A percentile compares a stretch with the other conserved stretches of the same genome.
phyloP scores from a whole-genome alignment of 805 yeast genomes.

The Wickerhamomyces pijperi region DNA sequence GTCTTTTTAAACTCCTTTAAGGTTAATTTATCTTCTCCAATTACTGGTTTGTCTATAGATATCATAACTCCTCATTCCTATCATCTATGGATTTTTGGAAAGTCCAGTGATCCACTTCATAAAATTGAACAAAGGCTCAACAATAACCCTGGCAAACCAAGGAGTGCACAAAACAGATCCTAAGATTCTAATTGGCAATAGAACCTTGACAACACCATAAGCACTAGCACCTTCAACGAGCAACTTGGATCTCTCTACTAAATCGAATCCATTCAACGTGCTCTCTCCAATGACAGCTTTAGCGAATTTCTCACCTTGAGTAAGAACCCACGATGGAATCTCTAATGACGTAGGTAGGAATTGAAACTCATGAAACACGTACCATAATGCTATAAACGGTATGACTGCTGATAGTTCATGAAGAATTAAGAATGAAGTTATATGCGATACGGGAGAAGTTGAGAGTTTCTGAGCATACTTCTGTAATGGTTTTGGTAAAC shows the following conservation, averaged over 20 bases:
- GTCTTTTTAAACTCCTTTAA: too few species aligned
- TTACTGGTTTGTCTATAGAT: too few species aligned
- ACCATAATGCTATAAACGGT: slow-evolving; percentile 64
- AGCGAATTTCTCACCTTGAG: slow-evolving; percentile 46
- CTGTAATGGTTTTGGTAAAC: slow-evolving; percentile 38
- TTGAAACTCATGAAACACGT: slow-evolving; percentile 44
- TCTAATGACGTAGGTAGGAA: slow-evolving; percentile 43
- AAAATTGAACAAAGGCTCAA: slow-evolving; percentile 29
- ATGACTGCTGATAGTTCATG: slow-evolving; percentile 70
- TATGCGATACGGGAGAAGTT: slow-evolving; percentile 47
- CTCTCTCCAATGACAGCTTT: slow-evolving; percentile 33
- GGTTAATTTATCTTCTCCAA: too few species aligned
- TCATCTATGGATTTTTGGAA: not conserved
- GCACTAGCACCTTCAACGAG: slow-evolving; percentile 69
- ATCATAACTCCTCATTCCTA: too few species aligned
- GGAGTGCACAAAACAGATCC: slow-evolving; percentile 45
- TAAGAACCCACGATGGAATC: slow-evolving; percentile 49
- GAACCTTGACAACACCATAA: slow-evolving; percentile 53
- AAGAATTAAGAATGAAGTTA: slow-evolving; percentile 52
- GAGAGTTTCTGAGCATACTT: slow-evolving; percentile 39
- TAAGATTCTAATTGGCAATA: slow-evolving; percentile 42
- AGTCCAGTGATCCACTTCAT: slow-evolving; percentile 1
- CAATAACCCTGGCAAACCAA: slow-evolving; percentile 39
- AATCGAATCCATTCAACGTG: slow-evolving; percentile 20
- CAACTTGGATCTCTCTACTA: slow-evolving; percentile 41